phyloP scores from a whole-genome alignment of 1,284 basidiomycete species.

The Grifola frondosa region DNA sequence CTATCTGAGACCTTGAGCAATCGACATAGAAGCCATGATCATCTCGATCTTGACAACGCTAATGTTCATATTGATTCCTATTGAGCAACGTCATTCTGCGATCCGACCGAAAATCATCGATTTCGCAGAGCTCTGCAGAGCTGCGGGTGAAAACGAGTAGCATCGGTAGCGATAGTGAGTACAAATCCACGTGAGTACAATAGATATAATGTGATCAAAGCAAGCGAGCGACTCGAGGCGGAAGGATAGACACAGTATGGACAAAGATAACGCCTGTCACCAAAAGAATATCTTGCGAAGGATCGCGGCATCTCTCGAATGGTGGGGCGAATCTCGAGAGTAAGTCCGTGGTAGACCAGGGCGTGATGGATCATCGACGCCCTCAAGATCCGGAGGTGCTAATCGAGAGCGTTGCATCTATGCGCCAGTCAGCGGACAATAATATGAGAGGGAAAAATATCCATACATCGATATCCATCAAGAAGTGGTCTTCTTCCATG shows the following conservation, averaged over 20 bases:
- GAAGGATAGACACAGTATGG: neutral
- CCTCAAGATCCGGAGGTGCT: constrained; percentile 24
- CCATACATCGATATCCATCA: constrained; percentile 70
- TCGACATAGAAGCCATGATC: too few species aligned
- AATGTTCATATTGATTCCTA: too few species aligned
- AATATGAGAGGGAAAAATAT: constrained; percentile 2
- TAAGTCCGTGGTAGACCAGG: constrained; percentile 14
- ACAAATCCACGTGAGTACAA: constrained; percentile 27
- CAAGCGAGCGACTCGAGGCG: constrained; percentile 13
- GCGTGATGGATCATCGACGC: constrained; percentile 18
- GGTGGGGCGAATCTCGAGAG: constrained; percentile 24
- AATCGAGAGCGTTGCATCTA: constrained; percentile 64
- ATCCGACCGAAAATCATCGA: too few species aligned
- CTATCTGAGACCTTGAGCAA: too few species aligned
- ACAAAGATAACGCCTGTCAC: constrained; percentile 13
- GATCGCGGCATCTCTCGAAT: constrained; percentile 24
- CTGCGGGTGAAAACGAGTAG: constrained; percentile 16
- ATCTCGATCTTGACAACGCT: too few species aligned
- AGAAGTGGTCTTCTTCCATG: constrained; percentile 35
- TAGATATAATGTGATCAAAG: constrained; percentile 26
- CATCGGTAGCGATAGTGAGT: constrained; percentile 25
- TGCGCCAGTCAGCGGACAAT: constrained; percentile 6
- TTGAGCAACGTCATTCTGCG: too few species aligned
- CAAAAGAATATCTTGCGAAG: constrained; percentile 34
- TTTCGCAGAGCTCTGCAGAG: neutral